Base-by-base conservation (phyloP, 1,284 basidiomycete species). In the Kalmanozyma brasiliensis region DNA sequence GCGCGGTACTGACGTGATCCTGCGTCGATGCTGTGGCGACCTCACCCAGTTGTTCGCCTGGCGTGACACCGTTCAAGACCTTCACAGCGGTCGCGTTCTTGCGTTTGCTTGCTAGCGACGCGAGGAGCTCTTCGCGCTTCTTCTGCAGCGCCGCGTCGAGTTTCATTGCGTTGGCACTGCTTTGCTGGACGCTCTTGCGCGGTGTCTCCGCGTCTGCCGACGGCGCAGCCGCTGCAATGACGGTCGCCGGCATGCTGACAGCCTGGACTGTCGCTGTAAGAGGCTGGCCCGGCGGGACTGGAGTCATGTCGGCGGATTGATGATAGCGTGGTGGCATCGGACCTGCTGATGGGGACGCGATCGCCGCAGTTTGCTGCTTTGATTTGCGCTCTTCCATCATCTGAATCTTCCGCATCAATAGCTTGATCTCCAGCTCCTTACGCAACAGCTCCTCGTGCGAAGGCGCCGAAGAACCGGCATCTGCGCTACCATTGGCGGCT, bases 341-440 rank as follows among this genome's bases (percentile, higher is more conserved):
- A 9, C 51, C 49, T 6, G 41, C 51, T 9, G 38, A 29, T 8
- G 62, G 52, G 11, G 53, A 49, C 5, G n/a, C n/a, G n/a, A 40
- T 19, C 2, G 36, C 24, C 10, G 43, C 35, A 33, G 19, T 20
- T 13, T 48, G 44, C 26, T 65, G 62, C 44, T 40, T 49, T 4
- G 60, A 52, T 43, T 59, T 65, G 36, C 62, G 62, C 37, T 62
- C 43, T 34, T 69, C 66, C 56, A 63, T 63, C 48, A 53, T 38
- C 32, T 61, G 60, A 9, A 69, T 63, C 46, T 52, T 58, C 34
- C 41, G 59, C 56, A 52, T 69, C 34, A 69, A 33, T 32, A 53
- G 56, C 52, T 61, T 62, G 58, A 70, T 70, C 24, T 70, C 67
- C 14, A 65, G 58, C 38, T 70, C 67, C 46, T 70, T 70, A 26